A percentile compares a stretch with the other conserved stretches of the same genome.
Conservation (phyloP, 2,329 filamentous ascomycete genomes). For the Monosporascus ibericus region DNA sequence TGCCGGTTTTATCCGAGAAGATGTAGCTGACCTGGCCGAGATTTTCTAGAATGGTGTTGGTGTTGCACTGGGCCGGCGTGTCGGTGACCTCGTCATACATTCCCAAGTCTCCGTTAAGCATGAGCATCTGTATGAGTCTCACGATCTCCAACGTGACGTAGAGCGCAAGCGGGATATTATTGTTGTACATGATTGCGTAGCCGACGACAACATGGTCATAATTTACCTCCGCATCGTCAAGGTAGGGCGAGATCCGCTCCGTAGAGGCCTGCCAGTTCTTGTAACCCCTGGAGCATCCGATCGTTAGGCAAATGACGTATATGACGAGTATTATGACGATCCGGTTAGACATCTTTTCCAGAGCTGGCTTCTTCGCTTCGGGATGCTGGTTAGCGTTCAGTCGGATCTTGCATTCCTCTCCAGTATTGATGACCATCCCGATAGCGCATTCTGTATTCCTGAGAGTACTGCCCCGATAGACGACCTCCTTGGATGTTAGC, state of each 20-base stretch:
- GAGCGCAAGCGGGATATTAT: slow-evolving; percentile 82
- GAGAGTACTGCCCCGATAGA: slow-evolving; percentile 80
- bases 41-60: slow-evolving; percentile 92
- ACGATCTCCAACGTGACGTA: slow-evolving; percentile 88
- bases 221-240: slow-evolving; percentile 62
- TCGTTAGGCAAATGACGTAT: slow-evolving; percentile 72
- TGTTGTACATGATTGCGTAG: slow-evolving; percentile 96
- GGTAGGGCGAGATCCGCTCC: slow-evolving; percentile 70
- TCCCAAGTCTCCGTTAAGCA: slow-evolving; percentile 73
- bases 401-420: slow-evolving; percentile 85
- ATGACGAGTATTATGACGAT: slow-evolving; percentile 76
- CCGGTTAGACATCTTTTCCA: slow-evolving; percentile 71
- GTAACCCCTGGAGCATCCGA: slow-evolving; percentile 79
- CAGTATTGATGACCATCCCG: slow-evolving; percentile 82
- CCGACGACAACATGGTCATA: slow-evolving; percentile 80
- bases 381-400: slow-evolving; percentile 91
- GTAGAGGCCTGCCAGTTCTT: slow-evolving; percentile 64
- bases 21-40: slow-evolving; percentile 85
- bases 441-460: slow-evolving; percentile 65
- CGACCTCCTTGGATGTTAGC: slow-evolving; percentile 72
- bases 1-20: slow-evolving; percentile 93
- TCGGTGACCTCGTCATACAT: slow-evolving; percentile 86
- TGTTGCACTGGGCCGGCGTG: slow-evolving; percentile 83
- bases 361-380: slow-evolving; percentile 71
- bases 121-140: slow-evolving; percentile 71